Base-by-base conservation (phyloP, 1,139 yeast genomes). In the Blastobotrys illinoisensis region DNA sequence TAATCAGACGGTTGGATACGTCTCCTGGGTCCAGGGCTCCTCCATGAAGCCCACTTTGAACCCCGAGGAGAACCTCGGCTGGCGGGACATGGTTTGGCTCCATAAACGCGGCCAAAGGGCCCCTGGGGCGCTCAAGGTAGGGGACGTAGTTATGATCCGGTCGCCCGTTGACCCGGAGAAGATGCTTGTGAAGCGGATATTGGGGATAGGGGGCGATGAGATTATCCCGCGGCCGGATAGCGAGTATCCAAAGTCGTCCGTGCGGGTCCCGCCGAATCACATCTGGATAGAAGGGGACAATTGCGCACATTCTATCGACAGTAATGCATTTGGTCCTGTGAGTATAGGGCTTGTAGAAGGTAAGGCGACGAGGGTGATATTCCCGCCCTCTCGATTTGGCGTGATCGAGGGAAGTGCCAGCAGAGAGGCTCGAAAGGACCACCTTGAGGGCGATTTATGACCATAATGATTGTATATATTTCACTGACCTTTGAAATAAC, bases 251-350 rank as follows among this genome's bases (percentile, higher is more conserved):
- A 79, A 82, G 64, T 72, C 76, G 1, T 73, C 74, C 47, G 83
- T 85, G 7, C 71, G 72, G 23, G 73, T 91, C 1, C 97, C 97
- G 3, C 71, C 88, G 55, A 86, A 84, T 64, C 98, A 91, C 67
- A 64, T 88, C 11, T 91, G 97, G 97, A 90, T 90, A 0, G 97
- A 91, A 69, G 98, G 98, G 2, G 98, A 91, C 67, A 90, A 89
- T 67, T 40, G 54, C n/a, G 70, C 85, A 53, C 97, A 88, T 64
- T 86, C 95, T 1, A 73, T 89, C 3, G 97, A 90, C 70, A 84
- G 93, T 50, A 89, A 89, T 67, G 79, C 78, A 9, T 90, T 87
- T 71, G 97, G 97, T 0, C 95, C 97, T 0, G 79, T 90, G 1
- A 85, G 95, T 44, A 78, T 82, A 51, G 96, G 90, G 0, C 72